Evolutionary conservation across 345 rosid genomes (phyloP).

Genomic region (Cardamine resedifolia): DNA sequence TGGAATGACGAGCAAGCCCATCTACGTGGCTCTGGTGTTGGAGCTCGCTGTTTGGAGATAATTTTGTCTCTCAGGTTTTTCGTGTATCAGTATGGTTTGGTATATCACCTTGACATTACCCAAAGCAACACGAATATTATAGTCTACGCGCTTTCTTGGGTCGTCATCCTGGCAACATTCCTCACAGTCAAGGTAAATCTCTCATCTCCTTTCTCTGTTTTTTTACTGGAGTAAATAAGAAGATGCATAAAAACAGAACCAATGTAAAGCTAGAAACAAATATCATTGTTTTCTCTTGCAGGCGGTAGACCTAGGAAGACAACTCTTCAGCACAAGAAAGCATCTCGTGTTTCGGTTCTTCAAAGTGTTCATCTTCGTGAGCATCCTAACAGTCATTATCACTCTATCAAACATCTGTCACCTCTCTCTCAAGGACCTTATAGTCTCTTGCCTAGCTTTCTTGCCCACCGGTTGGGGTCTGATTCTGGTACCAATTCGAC

Average conservation of each 20-base stretch:
- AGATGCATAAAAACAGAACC: background rate
- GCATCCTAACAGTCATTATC: slow-evolving; percentile 56
- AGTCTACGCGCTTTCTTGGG: slow-evolving; percentile 92
- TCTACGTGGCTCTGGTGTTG: slow-evolving; percentile 68
- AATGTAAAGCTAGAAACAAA: background rate
- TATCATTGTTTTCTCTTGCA: slow-evolving; percentile 35
- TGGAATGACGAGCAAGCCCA: slow-evolving; percentile 93
- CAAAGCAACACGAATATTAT: slow-evolving; percentile 76
- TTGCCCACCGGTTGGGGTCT: slow-evolving; percentile 98
- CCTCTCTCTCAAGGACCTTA: slow-evolving; percentile 66
- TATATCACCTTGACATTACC: slow-evolving; percentile 95
- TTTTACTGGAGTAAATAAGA: background rate
- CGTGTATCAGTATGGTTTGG: slow-evolving; percentile 93
- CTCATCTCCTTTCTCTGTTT: background rate
- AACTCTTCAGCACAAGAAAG: slow-evolving; percentile 67
- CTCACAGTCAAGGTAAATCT: slow-evolving; percentile 72
- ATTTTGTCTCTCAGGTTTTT: slow-evolving; percentile 83
- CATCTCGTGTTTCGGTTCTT: slow-evolving; percentile 76
- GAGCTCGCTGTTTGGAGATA: slow-evolving; percentile 71
- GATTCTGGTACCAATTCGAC: slow-evolving; percentile 55
- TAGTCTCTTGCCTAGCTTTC: slow-evolving; percentile 85
- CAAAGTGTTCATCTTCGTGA: slow-evolving; percentile 83
- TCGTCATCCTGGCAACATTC: slow-evolving; percentile 77
- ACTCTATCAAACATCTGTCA: slow-evolving; percentile 71
- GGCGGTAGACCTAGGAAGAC: slow-evolving; percentile 89